Conservation (phyloP, 179 eudicot genomes). For the Corrigiola litoralis region DNA sequence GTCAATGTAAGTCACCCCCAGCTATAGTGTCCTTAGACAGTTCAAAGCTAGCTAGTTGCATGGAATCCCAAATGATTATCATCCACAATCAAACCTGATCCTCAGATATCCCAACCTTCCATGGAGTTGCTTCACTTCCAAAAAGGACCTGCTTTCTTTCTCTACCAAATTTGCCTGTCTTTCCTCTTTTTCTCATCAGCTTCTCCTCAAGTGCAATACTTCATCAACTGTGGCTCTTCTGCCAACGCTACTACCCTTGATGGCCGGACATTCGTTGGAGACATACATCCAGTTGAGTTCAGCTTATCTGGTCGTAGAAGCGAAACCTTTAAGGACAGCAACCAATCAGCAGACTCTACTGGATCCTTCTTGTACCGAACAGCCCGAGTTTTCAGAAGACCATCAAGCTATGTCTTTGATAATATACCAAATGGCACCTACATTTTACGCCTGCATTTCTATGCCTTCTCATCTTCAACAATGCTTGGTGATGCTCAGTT, state of each 20-base stretch:
- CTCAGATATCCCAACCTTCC: not conserved
- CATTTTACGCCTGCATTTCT: slow-evolving; percentile 43
- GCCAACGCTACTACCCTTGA: not conserved
- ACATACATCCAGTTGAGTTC: slow-evolving; percentile 12
- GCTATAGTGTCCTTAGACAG: not conserved
- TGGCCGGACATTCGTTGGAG: slow-evolving; percentile 31
- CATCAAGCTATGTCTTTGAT: slow-evolving; percentile 27
- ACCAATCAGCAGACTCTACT: slow-evolving; percentile 1
- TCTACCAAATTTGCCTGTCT: not conserved
- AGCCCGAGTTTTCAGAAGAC: slow-evolving; percentile 29
- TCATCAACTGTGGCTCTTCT: slow-evolving; percentile 60
- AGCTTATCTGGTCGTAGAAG: slow-evolving; percentile 1
- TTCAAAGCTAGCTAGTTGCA: not conserved
- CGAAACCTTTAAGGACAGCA: not conserved
- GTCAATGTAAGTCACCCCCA: slow-evolving; percentile 10
- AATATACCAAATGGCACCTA: slow-evolving; percentile 26
- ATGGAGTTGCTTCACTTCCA: slow-evolving; percentile 7
- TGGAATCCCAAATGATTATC: not conserved
- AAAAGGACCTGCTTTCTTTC: too few relatives aligned
- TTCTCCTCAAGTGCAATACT: slow-evolving; percentile 14
- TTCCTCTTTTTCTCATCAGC: slow-evolving; percentile 11
- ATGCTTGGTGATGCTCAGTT: slow-evolving; percentile 26
- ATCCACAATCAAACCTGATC: not conserved
- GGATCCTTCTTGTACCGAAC: slow-evolving; percentile 15
- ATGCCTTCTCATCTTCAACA: slow-evolving; percentile 15